A percentile compares a stretch with the other conserved stretches of the same genome.
Conservation (phyloP, 495 filamentous ascomycete species). For the Aspergillus olivimuriae region DNA sequence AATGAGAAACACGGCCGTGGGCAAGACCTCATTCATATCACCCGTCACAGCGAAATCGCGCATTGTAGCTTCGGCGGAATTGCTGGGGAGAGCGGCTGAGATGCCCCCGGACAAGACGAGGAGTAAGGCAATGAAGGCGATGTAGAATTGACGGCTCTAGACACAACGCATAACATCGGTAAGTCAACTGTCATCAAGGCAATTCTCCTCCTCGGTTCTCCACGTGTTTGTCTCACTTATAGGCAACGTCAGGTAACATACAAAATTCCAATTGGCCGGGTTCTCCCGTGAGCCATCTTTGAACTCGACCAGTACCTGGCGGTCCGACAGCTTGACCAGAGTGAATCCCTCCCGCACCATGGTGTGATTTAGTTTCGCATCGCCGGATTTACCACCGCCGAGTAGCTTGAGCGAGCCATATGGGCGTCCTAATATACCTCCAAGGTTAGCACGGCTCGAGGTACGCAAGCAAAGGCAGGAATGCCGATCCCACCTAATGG, state of each 20-base stretch:
- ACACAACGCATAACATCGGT: slow-evolving; percentile 4
- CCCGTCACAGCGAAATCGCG: slow-evolving; percentile 32
- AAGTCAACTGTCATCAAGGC: background rate
- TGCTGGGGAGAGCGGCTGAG: slow-evolving; percentile 61
- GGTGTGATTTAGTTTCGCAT: background rate
- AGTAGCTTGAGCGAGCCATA: background rate
- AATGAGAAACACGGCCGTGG: slow-evolving; percentile 68
- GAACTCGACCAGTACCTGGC: slow-evolving; percentile 24
- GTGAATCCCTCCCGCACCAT: background rate
- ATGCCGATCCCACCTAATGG: background rate
- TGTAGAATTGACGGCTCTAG: slow-evolving; percentile 48
- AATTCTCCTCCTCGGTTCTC: background rate
- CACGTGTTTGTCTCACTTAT: background rate
- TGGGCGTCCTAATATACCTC: background rate
- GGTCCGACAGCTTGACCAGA: background rate
- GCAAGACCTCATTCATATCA: slow-evolving; percentile 51
- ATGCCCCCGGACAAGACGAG: slow-evolving; percentile 69
- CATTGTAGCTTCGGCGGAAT: slow-evolving; percentile 49
- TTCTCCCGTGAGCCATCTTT: slow-evolving; percentile 17
- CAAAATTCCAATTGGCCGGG: slow-evolving; percentile 28
- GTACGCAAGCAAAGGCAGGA: background rate
- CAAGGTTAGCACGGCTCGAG: background rate
- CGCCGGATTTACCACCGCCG: too few species aligned
- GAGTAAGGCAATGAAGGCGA: slow-evolving; percentile 50
- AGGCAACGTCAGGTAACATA: slow-evolving; percentile 10